Base-by-base conservation (phyloP, 441 rosid genomes). In the Erodium trifolium region DNA sequence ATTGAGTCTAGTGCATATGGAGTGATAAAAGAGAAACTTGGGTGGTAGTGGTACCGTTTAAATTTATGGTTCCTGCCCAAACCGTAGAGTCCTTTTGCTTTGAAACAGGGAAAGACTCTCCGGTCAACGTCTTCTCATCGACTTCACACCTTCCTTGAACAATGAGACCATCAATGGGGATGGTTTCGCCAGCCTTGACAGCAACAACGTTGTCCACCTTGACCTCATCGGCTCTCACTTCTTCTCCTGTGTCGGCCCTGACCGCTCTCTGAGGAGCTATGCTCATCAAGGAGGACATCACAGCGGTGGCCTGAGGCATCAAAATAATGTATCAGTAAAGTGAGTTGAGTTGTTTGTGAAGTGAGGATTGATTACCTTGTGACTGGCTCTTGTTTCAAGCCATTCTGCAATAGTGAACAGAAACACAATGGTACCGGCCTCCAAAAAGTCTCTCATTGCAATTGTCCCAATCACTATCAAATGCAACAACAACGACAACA, bases 81-180 rank as follows among this genome's bases (percentile, higher is more conserved):
- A 47, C 55, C 0, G 55, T 47, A 4, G 55, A 47, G 55, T 47
- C 55, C 5, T 4, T 11, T 47, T 47, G 55, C 55, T 47, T 47
- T 2, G 16, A 11, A 47, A 47, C 55, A 1, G 55, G 55, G 16
- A 47, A 47, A 0, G 55, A 47, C 16, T 47, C 55, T 47, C 55
- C 55, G 0, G 55, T 47, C 55, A 47, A 47, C 14, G 55, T 12
- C 55, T 12, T 47, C 16, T 47, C 55, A 13, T 47, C 55, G 3
- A 47, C 55, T 47, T 47, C 55, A 47, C 55, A 47, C 4, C 14
- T 47, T 47, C 98, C 98, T 68, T 87, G 92, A 0, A 86, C 85
- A 29, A 93, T 90, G 39, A 91, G 55, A 45, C 97, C 98, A 79
- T 93, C 98, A 73, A 93, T 88, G 0, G 98, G 95, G 69, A 93